Evolutionary conservation across 257 asterid species (phyloP).

Genomic region (Coffea eugenioides): DNA sequence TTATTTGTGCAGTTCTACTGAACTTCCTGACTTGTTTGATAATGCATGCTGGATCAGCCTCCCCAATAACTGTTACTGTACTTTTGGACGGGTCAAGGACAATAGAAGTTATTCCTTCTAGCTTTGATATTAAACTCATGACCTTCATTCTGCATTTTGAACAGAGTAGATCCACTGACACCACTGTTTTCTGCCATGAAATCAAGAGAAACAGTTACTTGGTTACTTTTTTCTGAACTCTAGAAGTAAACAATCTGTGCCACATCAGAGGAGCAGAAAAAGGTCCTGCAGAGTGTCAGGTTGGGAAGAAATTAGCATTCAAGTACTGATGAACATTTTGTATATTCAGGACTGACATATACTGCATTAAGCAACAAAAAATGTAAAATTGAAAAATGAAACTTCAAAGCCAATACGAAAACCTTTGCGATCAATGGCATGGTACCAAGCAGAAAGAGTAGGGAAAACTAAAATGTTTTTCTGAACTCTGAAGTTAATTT

Average conservation of each 20-base stretch:
- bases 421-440: slow-evolving; percentile 28
- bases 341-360: not conserved
- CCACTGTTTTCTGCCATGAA: slow-evolving; percentile 33
- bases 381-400: not conserved
- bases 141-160: slow-evolving; percentile 32
- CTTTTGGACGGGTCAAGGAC: slow-evolving; percentile 32
- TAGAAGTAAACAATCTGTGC: slow-evolving; percentile 2
- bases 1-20: slow-evolving; percentile 24
- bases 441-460: slow-evolving; percentile 10
- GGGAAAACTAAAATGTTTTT: slow-evolving; percentile 3
- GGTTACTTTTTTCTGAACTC: slow-evolving; percentile 6
- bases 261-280: slow-evolving; percentile 16
- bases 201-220: slow-evolving; percentile 1
- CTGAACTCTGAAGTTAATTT: slow-evolving; percentile 8
- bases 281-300: slow-evolving; percentile 22
- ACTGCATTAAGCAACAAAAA: not conserved
- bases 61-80: slow-evolving; percentile 33
- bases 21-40: slow-evolving; percentile 33
- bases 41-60: slow-evolving; percentile 36
- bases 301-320: slow-evolving; percentile 2
- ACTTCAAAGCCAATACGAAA: not conserved
- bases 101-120: slow-evolving; percentile 32
- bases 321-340: not conserved
- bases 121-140: slow-evolving; percentile 26
- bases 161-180: slow-evolving; percentile 39